A percentile compares a stretch with the other conserved stretches of the same genome.
phyloP scores from a whole-genome alignment of 2,329 filamentous ascomycete species.

The Pyricularia sp. region DNA sequence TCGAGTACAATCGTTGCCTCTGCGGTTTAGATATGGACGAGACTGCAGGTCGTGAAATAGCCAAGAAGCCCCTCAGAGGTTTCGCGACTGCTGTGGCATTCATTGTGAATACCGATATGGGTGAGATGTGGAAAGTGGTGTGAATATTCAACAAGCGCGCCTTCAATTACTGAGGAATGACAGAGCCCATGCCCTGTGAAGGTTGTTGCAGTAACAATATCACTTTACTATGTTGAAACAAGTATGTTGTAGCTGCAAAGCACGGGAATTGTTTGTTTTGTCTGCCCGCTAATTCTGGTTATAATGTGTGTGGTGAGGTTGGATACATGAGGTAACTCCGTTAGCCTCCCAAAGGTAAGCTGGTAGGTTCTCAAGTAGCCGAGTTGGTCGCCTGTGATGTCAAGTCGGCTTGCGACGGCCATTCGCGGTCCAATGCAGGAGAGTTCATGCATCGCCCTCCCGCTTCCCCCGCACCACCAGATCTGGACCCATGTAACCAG shows the following conservation, averaged over 20 bases:
- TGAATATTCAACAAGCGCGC: not conserved
- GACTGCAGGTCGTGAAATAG: not conserved
- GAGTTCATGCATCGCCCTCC: not conserved
- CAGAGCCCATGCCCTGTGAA: not conserved
- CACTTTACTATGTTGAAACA: not conserved
- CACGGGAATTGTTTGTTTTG: not conserved
- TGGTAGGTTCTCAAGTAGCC: not conserved
- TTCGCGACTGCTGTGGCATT: not conserved
- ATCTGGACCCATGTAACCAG: not conserved
- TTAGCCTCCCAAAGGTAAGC: not conserved
- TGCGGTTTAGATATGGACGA: not conserved
- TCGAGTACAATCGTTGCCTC: slow-evolving; percentile 29
- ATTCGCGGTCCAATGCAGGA: slow-evolving; percentile 1
- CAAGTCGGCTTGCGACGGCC: slow-evolving; percentile 4
- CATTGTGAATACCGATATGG: not conserved
- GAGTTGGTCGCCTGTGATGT: not conserved
- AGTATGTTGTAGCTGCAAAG: not conserved
- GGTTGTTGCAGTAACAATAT: not conserved
- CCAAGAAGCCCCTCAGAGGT: slow-evolving; percentile 1
- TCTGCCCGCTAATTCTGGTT: not conserved
- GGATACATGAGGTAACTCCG: not conserved
- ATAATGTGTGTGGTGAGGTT: not conserved
- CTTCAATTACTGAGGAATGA: not conserved
- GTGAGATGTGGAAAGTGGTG: not conserved
- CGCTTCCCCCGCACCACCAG: not conserved